A percentile compares a stretch with the other conserved stretches of the same genome.
phyloP scores from a whole-genome alignment of 208 protist species.

The Trypanosoma platydactyli region DNA sequence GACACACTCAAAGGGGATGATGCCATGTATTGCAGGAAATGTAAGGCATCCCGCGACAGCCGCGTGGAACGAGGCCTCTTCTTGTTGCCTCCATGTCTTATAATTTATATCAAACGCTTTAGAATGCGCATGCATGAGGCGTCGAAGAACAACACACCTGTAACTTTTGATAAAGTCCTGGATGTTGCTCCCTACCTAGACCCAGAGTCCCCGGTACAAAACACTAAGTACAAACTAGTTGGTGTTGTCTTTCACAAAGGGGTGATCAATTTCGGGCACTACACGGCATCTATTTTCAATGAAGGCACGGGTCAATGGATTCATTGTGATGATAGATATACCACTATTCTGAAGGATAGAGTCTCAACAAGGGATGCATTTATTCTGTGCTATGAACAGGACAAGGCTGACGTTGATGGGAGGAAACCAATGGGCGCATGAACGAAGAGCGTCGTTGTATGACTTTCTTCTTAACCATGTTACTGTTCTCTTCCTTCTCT shows the following conservation, averaged over 20 bases:
- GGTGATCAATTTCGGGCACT: slow-evolving; percentile 77
- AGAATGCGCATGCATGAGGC: slow-evolving; percentile 54
- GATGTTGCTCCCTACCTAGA: slow-evolving; percentile 71
- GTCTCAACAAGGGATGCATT: slow-evolving; percentile 51
- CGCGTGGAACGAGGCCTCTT: slow-evolving; percentile 59
- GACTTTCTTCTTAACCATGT: background rate
- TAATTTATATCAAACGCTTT: slow-evolving; percentile 82
- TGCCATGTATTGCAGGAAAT: slow-evolving; percentile 68
- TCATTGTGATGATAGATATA: slow-evolving; percentile 70
- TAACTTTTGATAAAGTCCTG: slow-evolving; percentile 52
- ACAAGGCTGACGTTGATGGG: slow-evolving; percentile 5
- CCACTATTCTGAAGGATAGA: slow-evolving; percentile 27
- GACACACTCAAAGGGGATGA: slow-evolving; percentile 67
- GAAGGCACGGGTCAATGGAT: slow-evolving; percentile 61
- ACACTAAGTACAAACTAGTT: slow-evolving; percentile 59
- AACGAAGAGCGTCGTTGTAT: slow-evolving; percentile 7
- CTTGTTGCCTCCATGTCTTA: slow-evolving; percentile 66
- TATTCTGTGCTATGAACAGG: slow-evolving; percentile 77
- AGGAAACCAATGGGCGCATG: background rate
- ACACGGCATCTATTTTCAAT: slow-evolving; percentile 69
- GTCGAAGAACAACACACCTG: slow-evolving; percentile 70
- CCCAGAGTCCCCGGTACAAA: slow-evolving; percentile 29
- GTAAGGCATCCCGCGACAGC: slow-evolving; percentile 63
- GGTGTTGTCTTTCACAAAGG: slow-evolving; percentile 82
- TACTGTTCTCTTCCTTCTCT: too few relatives aligned